Conservation (phyloP, 2,329 filamentous ascomycete species). For the Dothideomycetes sp. region DNA sequence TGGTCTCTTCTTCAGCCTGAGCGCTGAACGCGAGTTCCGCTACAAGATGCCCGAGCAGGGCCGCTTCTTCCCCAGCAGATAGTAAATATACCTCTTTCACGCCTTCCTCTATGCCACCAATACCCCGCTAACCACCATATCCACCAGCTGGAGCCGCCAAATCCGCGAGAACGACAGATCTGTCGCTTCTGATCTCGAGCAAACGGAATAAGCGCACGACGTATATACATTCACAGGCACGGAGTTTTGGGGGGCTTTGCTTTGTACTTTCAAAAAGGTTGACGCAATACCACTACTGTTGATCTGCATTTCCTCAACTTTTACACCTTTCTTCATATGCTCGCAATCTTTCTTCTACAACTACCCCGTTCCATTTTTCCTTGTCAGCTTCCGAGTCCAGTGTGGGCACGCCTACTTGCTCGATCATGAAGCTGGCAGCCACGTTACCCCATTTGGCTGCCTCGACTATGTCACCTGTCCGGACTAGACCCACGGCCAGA, state of each 20-base stretch:
- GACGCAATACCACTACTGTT: slow-evolving; percentile 12
- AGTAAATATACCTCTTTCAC: slow-evolving; percentile 54
- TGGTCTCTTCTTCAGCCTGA: slow-evolving; percentile 60
- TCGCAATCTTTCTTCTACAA: slow-evolving; percentile 29
- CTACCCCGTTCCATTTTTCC: slow-evolving; percentile 42
- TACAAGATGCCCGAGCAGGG: slow-evolving; percentile 66
- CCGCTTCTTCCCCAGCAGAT: slow-evolving; percentile 75
- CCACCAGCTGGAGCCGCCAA: slow-evolving; percentile 56
- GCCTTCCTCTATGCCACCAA: background rate
- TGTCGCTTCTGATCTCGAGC: background rate
- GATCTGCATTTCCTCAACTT: background rate
- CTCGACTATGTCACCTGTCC: slow-evolving; percentile 51
- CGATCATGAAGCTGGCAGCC: slow-evolving; percentile 85
- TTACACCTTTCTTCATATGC: slow-evolving; percentile 18
- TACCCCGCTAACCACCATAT: slow-evolving; percentile 7
- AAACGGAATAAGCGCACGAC: no score
- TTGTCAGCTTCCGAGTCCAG: slow-evolving; percentile 29
- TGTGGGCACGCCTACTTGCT: slow-evolving; percentile 77
- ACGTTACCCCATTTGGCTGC: slow-evolving; percentile 72
- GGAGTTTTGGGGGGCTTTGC: slow-evolving; percentile 10
- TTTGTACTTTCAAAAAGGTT: background rate
- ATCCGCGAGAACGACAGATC: slow-evolving; percentile 56
- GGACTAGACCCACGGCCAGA: slow-evolving; percentile 47
- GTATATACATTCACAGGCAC: no score
- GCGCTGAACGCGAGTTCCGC: slow-evolving; percentile 64